phyloP scores from a whole-genome alignment of 768 basidiomycete species.

The Termitomyces sp. region DNA sequence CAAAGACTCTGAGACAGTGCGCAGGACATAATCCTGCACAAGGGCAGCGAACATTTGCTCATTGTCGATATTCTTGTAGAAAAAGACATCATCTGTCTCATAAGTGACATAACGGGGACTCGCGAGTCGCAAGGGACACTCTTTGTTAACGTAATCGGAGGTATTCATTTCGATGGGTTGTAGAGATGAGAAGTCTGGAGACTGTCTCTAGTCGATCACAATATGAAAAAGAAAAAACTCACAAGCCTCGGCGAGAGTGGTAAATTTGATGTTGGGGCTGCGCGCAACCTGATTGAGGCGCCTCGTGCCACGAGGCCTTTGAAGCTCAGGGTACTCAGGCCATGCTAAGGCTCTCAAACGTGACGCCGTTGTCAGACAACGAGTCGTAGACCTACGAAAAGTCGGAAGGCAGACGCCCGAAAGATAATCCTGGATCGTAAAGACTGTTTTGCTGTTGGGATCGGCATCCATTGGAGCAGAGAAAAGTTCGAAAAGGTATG shows the following conservation, averaged over 20 bases:
- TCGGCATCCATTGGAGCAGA: neutral
- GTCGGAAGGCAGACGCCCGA: slow-evolving; percentile 8
- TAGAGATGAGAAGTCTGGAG: neutral
- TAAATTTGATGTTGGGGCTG: slow-evolving; percentile 5
- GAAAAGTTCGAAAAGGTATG: neutral
- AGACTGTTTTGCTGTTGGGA: neutral
- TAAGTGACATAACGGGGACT: slow-evolving; percentile 11
- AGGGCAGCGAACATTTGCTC: slow-evolving; percentile 13
- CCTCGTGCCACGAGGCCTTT: slow-evolving; percentile 8
- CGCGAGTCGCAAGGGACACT: slow-evolving; percentile 13
- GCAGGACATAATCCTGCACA: slow-evolving; percentile 16
- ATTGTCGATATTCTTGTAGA: slow-evolving; percentile 15
- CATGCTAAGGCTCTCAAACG: slow-evolving; percentile 6
- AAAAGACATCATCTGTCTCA: slow-evolving; percentile 10
- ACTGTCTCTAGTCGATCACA: neutral
- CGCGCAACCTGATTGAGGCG: slow-evolving; percentile 2
- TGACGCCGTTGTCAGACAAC: neutral
- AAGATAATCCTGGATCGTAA: slow-evolving; percentile 13
- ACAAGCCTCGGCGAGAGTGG: slow-evolving; percentile 1
- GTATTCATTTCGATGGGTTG: slow-evolving; percentile 4
- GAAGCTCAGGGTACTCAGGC: slow-evolving; percentile 15
- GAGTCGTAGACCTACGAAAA: slow-evolving; percentile 5
- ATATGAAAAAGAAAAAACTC: neutral
- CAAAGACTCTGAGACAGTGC: slow-evolving; percentile 15
- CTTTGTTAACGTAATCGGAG: slow-evolving; percentile 2